Percentiles rank a stretch among this genome's conserved stretches.
Conservation (phyloP, 805 yeast species). For the Wickerhamiella sergipiensis region DNA sequence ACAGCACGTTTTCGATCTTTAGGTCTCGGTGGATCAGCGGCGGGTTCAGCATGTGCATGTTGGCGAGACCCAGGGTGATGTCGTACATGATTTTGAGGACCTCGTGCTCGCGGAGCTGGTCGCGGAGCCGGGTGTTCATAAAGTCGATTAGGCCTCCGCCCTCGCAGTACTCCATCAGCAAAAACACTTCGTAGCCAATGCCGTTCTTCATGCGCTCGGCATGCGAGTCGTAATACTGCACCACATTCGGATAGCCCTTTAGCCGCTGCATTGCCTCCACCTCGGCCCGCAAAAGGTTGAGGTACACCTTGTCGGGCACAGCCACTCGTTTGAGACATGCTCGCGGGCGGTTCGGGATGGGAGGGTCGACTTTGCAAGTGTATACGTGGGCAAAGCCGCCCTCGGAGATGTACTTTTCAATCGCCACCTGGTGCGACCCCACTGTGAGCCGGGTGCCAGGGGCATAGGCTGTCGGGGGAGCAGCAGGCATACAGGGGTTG, state of each 20-base stretch:
- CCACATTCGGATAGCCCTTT: constrained; percentile 65
- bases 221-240: constrained; percentile 87
- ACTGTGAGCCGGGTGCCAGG: constrained; percentile 73
- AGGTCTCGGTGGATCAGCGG: constrained; percentile 83
- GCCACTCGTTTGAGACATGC: constrained; percentile 92
- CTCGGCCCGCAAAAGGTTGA: constrained; percentile 78
- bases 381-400: constrained; percentile 97
- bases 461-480: constrained; percentile 34
- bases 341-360: constrained; percentile 35
- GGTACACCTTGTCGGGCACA: constrained; percentile 78
- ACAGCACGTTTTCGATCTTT: constrained; percentile 86
- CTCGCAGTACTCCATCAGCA: constrained; percentile 88
- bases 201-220: constrained; percentile 53
- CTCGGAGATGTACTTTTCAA: constrained; percentile 61
- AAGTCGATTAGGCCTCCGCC: constrained; percentile 71
- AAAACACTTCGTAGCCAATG: constrained; percentile 61
- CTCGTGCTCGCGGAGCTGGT: constrained; percentile 64
- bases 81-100: constrained; percentile 75
- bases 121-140: constrained; percentile 75
- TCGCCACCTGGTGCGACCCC: constrained; percentile 64
- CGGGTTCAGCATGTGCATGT: constrained; percentile 61
- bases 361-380: constrained; percentile 54
- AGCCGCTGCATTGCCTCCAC: constrained; percentile 94
- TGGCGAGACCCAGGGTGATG: constrained; percentile 61
- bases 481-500: constrained; percentile 11